Base-by-base conservation (phyloP, 2,329 filamentous ascomycete genomes). In the Trichoderma breve region DNA sequence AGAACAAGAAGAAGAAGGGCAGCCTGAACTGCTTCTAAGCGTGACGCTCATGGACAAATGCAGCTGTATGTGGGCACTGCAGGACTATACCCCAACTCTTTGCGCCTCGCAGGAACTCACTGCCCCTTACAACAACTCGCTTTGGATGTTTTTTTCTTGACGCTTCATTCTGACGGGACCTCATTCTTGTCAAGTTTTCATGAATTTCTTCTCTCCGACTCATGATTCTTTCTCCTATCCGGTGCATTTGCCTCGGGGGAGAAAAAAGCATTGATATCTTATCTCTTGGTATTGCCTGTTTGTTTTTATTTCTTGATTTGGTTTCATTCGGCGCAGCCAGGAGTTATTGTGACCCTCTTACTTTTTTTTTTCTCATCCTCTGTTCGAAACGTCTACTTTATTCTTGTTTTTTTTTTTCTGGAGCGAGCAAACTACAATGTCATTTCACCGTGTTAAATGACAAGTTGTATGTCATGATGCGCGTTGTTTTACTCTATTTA, bases 11-110 rank as follows among this genome's bases (percentile, higher is more conserved):
- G 88, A 95, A 97, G 89, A 97, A 97, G 88, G 90, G 92, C 78
- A 95, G 92, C 76, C 88, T 99, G 82, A 98, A 98, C 86, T 99
- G 96, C 88, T 99, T 99, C 86, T 98, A 94, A 70, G 39, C 43
- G 18, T 34, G 51, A 68, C 30, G 30, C 39, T 66, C 36, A 28
- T 30, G 68, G 53, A 43, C 30, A 28, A 34, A 61, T 36, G 65
- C 30, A 64, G 36, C 39, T 12, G 15, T 32, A 67, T 62, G 69
- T 58, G 58, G 53, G 58, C 39, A 61, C 51, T 65, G 51, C 53
- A 72, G 71, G 71, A 72, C 67, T 53, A 72, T 72, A 70, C 71
- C 67, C 71, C 71, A 65, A 62, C 39, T 67, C 51, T 60, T 64
- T 70, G 71, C 66, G 71, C 67, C 71, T 72, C 63, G 65, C 55